phyloP scores from a whole-genome alignment of 2,329 filamentous ascomycete species.

The Berkeleyomyces basicola region DNA sequence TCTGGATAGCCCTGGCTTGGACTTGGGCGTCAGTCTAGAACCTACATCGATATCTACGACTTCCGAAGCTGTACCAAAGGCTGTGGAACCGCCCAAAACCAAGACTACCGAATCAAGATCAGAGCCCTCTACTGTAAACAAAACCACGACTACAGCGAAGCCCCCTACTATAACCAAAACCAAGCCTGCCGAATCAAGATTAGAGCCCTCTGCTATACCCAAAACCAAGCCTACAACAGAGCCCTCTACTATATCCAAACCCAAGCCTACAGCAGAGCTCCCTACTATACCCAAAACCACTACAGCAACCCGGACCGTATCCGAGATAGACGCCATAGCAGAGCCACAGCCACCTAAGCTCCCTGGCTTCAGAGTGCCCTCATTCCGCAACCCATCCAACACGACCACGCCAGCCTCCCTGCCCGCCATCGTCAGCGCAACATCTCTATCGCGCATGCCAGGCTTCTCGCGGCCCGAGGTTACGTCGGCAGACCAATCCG shows the following conservation, averaged over 20 bases:
- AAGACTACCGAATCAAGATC: neutral
- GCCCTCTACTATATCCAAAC: neutral
- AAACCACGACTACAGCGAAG: neutral
- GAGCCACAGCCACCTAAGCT: neutral
- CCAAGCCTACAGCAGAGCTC: neutral
- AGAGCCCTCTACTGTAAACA: neutral
- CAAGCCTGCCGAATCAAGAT: neutral
- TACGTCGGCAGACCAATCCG: neutral
- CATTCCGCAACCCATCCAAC: neutral
- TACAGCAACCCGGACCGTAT: neutral
- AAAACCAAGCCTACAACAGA: neutral
- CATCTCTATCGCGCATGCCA: neutral
- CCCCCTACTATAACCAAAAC: neutral
- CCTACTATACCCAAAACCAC: neutral
- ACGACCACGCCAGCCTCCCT: neutral
- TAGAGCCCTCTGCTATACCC: neutral
- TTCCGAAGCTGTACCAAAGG: neutral
- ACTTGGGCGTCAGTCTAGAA: neutral
- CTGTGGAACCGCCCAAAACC: neutral
- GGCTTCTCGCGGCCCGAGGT: neutral
- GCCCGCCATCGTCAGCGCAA: neutral
- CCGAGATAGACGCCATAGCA: neutral
- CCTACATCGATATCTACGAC: neutral
- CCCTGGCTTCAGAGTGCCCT: neutral
- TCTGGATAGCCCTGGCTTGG: neutral